Evolutionary conservation across 164 flowering plant genomes (phyloP).

Genomic region (Vitis labrusca): DNA sequence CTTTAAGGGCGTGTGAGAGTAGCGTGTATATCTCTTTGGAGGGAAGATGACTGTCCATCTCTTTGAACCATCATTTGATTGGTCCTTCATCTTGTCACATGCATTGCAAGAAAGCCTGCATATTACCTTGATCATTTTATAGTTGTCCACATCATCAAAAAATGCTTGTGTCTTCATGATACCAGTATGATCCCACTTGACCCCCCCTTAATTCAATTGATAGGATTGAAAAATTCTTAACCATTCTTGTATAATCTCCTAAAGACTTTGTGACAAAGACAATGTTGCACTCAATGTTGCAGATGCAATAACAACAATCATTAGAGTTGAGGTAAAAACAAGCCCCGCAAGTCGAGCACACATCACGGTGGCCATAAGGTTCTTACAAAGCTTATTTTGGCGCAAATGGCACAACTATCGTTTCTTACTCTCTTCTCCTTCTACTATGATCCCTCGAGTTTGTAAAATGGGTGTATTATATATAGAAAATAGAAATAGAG

Average conservation of each 20-base stretch:
- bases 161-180: conserved; percentile 81
- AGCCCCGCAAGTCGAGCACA: conserved; percentile 88
- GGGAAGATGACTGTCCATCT: conserved; percentile 12
- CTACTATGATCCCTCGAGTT: neutral
- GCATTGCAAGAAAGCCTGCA: conserved; percentile 87
- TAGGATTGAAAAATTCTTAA: conserved; percentile 67
- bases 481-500: too few relatives aligned
- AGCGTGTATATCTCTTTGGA: too few relatives aligned
- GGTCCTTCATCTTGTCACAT: conserved; percentile 68
- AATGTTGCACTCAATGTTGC: conserved; percentile 63
- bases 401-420: conserved; percentile 92
- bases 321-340: conserved; percentile 87
- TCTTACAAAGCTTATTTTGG: conserved; percentile 97
- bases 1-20: too few relatives aligned
- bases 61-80: conserved; percentile 48
- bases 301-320: conserved; percentile 84
- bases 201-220: conserved; percentile 73
- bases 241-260: conserved; percentile 77
- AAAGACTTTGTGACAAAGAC: conserved; percentile 91
- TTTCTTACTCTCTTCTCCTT: conserved; percentile 45
- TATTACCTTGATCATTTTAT: conserved; percentile 92
- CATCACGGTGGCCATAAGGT: conserved; percentile 81
- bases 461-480: rapidly evolving
- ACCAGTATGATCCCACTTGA: conserved; percentile 71
- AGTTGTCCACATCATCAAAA: conserved; percentile 88